Conservation (phyloP, 495 filamentous ascomycete species). For the Penicillium atrosanguineum region DNA sequence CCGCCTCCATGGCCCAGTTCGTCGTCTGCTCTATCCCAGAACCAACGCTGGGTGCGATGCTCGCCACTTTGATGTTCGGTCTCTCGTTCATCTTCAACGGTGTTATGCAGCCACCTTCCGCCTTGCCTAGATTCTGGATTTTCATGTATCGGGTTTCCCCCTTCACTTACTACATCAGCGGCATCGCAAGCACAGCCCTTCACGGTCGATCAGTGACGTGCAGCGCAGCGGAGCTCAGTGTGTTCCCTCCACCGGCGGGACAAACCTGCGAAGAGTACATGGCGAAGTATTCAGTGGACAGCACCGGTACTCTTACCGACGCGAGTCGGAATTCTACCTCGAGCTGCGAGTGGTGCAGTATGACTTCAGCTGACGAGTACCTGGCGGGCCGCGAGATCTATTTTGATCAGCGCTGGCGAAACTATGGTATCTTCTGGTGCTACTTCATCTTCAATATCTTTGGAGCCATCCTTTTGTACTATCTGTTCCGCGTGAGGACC, state of each 20-base stretch:
- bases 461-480: conserved; percentile 64
- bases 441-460: conserved; percentile 68
- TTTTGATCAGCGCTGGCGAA: conserved; percentile 61
- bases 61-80: conserved; percentile 55
- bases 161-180: conserved; percentile 61
- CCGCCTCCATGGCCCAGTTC: conserved; percentile 49
- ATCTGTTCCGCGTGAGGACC: conserved; percentile 55
- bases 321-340: conserved; percentile 35
- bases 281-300: conserved; percentile 36
- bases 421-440: conserved; percentile 60
- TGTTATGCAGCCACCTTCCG: conserved; percentile 58
- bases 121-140: conserved; percentile 67
- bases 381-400: conserved; percentile 44
- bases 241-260: conserved; percentile 49
- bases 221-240: conserved; percentile 49
- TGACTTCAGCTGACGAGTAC: conserved; percentile 57
- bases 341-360: conserved; percentile 58
- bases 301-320: conserved; percentile 53
- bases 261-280: conserved; percentile 58
- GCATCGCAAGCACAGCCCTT: conserved; percentile 53
- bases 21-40: conserved; percentile 51
- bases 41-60: conserved; percentile 51
- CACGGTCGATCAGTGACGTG: conserved; percentile 56
- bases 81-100: conserved; percentile 53
- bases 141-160: conserved; percentile 74